A percentile compares a stretch with the other conserved stretches of the same genome.
These are phyloP conservation scores for Lasiodiplodia sp. DNA, from an alignment of 2,329 filamentous ascomycete genomes.

Conservation along the genomic window DNA sequence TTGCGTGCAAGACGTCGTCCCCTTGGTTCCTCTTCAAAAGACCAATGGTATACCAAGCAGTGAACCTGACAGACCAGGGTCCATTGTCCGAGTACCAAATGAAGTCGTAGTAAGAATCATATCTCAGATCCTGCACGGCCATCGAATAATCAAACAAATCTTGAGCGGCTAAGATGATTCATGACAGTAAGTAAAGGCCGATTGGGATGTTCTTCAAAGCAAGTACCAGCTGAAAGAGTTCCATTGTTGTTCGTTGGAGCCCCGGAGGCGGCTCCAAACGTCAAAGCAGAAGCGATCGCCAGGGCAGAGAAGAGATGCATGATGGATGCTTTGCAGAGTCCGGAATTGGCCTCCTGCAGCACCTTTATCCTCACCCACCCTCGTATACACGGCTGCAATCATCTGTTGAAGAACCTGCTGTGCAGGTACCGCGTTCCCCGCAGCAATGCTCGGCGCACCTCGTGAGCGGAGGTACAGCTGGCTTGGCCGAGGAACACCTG, in stretches of 20 bases:
- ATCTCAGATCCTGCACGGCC: constrained; percentile 49
- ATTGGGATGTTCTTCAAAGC: background rate
- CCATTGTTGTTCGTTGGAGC: background rate
- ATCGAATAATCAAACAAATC: constrained; percentile 52
- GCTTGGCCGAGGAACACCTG: background rate
- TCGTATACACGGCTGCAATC: background rate
- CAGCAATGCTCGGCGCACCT: background rate
- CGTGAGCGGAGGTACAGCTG: background rate
- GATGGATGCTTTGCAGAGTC: background rate
- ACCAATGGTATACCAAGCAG: constrained; percentile 52
- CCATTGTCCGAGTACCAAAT: constrained; percentile 54
- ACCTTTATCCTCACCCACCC: background rate
- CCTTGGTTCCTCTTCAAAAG: constrained; percentile 47
- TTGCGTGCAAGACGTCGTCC: constrained; percentile 46
- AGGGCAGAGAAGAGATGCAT: background rate
- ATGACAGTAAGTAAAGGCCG: background rate
- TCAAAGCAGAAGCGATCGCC: background rate
- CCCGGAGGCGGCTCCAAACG: background rate
- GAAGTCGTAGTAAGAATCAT: constrained; percentile 52
- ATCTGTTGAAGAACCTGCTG: background rate
- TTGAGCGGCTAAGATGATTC: constrained; percentile 41
- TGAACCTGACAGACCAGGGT: constrained; percentile 53
- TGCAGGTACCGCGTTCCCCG: background rate
- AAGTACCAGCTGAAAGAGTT: constrained; percentile 4
- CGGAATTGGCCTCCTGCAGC: background rate